Evolutionary conservation across 73 alveolate species (phyloP).

Genomic region (Tetrahymena thermophila): DNA sequence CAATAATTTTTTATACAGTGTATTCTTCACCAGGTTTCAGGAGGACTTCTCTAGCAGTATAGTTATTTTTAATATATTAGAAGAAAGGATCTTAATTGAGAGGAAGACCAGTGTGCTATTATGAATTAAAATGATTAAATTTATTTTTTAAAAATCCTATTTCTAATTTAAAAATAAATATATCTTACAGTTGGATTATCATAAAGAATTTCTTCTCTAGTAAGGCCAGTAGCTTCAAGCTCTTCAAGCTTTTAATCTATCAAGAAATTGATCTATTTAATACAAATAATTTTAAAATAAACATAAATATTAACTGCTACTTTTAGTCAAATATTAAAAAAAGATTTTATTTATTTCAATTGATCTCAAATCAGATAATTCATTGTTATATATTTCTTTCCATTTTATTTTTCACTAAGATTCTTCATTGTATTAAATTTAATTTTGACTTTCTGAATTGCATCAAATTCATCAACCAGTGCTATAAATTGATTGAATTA

Average conservation of each 20-base stretch:
- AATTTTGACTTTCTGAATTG: too few species aligned
- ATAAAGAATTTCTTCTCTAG: conserved; percentile 64
- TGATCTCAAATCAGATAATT: too few species aligned
- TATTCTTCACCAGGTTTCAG: conserved; percentile 60
- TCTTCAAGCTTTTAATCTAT: conserved; percentile 54
- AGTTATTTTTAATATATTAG: conserved; percentile 52
- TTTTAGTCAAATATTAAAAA: background rate
- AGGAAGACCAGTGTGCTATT: conserved; percentile 53
- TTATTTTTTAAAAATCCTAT: background rate
- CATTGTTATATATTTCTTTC: too few species aligned
- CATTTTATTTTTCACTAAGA: too few species aligned
- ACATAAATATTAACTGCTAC: background rate
- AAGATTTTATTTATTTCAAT: too few species aligned
- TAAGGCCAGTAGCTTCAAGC: conserved; percentile 70
- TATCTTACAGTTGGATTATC: conserved; percentile 20
- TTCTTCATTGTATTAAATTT: too few species aligned
- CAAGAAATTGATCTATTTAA: conserved; percentile 28
- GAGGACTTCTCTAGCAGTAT: conserved; percentile 66
- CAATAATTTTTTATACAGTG: conserved; percentile 58
- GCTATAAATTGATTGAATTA: background rate
- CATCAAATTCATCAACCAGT: background rate
- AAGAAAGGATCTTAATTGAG: conserved; percentile 70
- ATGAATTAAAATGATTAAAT: background rate
- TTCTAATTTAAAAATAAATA: background rate
- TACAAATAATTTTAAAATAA: background rate